These are phyloP conservation scores for Aureobasidium vineae DNA, from an alignment of 2,329 filamentous ascomycete species.

Conservation along the genomic window DNA sequence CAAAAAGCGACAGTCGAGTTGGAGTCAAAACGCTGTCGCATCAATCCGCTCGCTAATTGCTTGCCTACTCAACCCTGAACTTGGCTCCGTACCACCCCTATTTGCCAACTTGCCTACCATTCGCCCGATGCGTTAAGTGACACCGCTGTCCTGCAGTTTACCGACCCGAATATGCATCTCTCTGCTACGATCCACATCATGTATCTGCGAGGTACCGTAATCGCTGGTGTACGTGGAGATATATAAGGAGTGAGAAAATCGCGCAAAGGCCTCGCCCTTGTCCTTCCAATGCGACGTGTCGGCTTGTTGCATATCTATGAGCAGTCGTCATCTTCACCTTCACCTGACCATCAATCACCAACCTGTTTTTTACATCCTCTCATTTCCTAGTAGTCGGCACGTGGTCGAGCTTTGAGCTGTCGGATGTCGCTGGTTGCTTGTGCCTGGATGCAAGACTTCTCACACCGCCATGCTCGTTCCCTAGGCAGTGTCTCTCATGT, in stretches of 20 bases:
- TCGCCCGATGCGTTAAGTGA: constrained; percentile 11
- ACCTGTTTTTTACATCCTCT: background rate
- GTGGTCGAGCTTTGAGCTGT: constrained; percentile 2
- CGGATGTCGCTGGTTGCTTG: background rate
- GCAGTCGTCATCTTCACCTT: background rate
- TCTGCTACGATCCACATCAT: constrained; percentile 3
- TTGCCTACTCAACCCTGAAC: background rate
- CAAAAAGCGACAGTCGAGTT: background rate
- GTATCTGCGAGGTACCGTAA: constrained; percentile 18
- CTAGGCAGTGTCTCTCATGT: background rate
- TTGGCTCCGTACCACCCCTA: background rate
- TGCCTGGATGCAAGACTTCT: background rate
- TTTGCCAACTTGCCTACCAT: background rate
- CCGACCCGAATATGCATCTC: constrained; percentile 16
- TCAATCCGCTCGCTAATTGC: background rate
- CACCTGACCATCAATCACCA: background rate
- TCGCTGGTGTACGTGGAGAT: background rate
- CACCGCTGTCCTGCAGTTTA: constrained; percentile 13
- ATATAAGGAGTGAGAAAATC: constrained; percentile 21
- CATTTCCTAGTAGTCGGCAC: background rate
- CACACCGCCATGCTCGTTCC: constrained; percentile 1
- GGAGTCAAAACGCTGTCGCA: constrained; percentile 2
- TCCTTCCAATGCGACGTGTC: constrained; percentile 6
- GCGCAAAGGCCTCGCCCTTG: background rate
- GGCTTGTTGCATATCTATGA: constrained; percentile 11